phyloP scores from a whole-genome alignment of 306 rosid species.

The Casuarina cunninghamiana region DNA sequence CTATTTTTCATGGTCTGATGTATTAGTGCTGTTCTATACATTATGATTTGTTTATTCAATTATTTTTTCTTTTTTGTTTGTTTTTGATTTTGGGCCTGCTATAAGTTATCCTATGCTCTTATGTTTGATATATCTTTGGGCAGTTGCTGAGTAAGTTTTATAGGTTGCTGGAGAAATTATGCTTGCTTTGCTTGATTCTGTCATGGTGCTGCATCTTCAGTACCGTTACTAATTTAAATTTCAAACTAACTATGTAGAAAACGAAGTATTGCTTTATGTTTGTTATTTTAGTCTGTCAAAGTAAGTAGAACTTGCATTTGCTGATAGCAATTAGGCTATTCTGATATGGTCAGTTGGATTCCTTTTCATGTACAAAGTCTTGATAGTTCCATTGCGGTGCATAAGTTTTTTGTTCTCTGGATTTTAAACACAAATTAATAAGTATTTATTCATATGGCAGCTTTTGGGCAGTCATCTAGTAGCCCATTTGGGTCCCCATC shows the following conservation, averaged over 20 bases:
- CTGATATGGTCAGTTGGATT: conserved; percentile 7
- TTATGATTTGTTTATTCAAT: background rate
- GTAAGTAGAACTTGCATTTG: conserved; percentile 4
- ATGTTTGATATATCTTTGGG: background rate
- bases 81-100: background rate
- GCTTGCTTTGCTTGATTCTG: background rate
- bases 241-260: background rate
- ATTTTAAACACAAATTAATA: background rate
- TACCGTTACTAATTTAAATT: background rate
- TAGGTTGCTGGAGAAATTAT: background rate
- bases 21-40: background rate
- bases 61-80: background rate
- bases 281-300: background rate
- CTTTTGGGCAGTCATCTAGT: conserved; percentile 82
- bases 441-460: conserved; percentile 44
- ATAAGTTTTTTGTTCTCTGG: conserved; percentile 20
- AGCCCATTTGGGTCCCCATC: conserved; percentile 88
- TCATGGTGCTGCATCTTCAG: background rate
- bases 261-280: background rate
- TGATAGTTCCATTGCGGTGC: background rate
- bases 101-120: background rate
- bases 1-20: too few relatives aligned
- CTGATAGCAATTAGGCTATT: background rate
- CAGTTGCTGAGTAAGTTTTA: background rate
- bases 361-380: background rate